Base-by-base conservation (phyloP, 306 rosid species). In the Medicago arabica region DNA sequence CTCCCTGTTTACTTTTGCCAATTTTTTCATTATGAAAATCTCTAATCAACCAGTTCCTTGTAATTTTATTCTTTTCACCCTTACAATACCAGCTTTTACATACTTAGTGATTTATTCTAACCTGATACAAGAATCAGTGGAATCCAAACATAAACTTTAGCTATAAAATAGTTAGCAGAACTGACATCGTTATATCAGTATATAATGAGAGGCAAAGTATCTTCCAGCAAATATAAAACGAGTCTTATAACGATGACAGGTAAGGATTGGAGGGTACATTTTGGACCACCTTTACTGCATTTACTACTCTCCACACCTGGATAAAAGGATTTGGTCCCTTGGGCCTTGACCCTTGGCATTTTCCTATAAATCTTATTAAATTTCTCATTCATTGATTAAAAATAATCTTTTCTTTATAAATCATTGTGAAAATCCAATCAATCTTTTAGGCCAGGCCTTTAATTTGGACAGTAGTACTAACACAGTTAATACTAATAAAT, bases 241-340 rank as follows among this genome's bases (percentile, higher is more conserved):
- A 58, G 51, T 58, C 69, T 57, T 31, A 31, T 18, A 19, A 9
- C 2, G 12, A 55, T 55, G 61, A n/a, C 62, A 50, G 38, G 23
- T 13, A 51, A 40, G 61, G 57, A 31, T 34, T 51, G 63, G 49
- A 14, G 54, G 11, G 54, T 55, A 47, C 76, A 38, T 39, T 38
- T n/a, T 19, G 54, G 54, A 47, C 76, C 17, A 38, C 39, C 34
- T 51, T 18, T 50, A 39, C 36, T 39, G 9, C 23, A 71, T 38
- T 53, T 40, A 69, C 9, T 40, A 36, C 38, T 36, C 65, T 17
- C 5, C 75, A 36, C 38, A 54, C 36, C 51, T 6, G 7, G 39
- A 71, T 55, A 38, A 71, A 71, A 38, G 54, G 21, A 71, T 71
- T 54, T 19, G 38, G 66, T 55, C 53, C 12, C 75, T 16, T 53